Conservation (phyloP, 1,139 yeast genomes). For the Pichia kudriavzevii region DNA sequence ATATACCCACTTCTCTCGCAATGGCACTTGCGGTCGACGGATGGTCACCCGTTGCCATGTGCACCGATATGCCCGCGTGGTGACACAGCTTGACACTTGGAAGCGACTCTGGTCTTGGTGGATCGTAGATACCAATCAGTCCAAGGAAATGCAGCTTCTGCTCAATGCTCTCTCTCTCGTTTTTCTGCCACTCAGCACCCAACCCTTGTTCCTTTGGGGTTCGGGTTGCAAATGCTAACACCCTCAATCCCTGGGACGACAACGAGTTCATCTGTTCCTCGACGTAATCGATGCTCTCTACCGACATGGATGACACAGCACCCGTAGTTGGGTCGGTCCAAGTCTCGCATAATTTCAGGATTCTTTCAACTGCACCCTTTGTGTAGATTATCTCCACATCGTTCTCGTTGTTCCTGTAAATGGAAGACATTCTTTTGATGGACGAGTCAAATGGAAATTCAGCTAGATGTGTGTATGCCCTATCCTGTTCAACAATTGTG, state of each 20-base stretch:
- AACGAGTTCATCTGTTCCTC: constrained; percentile 55
- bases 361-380: constrained; percentile 77
- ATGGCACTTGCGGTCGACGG: constrained; percentile 77
- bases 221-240: constrained; percentile 59
- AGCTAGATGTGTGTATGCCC: constrained; percentile 37
- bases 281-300: constrained; percentile 35
- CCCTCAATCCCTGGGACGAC: constrained; percentile 66
- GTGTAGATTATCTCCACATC: constrained; percentile 40
- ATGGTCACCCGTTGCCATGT: constrained; percentile 83
- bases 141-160: constrained; percentile 53
- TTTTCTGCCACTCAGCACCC: constrained; percentile 25
- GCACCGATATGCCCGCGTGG: constrained; percentile 72
- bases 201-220: constrained; percentile 21
- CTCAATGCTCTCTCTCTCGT: constrained; percentile 49
- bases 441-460: constrained; percentile 79
- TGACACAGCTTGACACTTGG: constrained; percentile 63
- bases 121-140: constrained; percentile 74
- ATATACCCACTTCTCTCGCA: constrained; percentile 78
- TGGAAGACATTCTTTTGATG: constrained; percentile 65
- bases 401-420: constrained; percentile 37
- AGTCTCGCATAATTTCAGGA: constrained; percentile 47
- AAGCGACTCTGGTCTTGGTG: constrained; percentile 73
- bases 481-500: constrained; percentile 31
- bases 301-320: constrained; percentile 33
- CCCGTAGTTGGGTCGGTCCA: constrained; percentile 42